Conservation (phyloP, 768 basidiomycete species). For the Lanmaoa rubissima region DNA sequence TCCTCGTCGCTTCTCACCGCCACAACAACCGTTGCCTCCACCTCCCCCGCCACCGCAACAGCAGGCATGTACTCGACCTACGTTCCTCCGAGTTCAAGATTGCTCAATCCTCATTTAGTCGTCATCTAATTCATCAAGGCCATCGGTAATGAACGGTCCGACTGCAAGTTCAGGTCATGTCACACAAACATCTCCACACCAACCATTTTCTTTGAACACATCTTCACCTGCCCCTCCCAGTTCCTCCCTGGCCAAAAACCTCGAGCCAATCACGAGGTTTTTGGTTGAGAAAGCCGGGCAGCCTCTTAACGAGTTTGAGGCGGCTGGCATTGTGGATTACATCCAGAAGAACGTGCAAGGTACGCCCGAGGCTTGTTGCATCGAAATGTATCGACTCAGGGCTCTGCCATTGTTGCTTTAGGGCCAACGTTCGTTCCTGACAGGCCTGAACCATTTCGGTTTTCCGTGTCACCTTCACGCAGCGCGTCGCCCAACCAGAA, state of each 20-base stretch:
- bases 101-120: conserved; percentile 26
- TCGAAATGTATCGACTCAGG: conserved; percentile 15
- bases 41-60: conserved; percentile 23
- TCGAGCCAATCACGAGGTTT: conserved; percentile 49
- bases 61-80: conserved; percentile 27
- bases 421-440: conserved; percentile 31
- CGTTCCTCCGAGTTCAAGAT: conserved; percentile 17
- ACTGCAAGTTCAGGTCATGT: conserved; percentile 10
- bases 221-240: conserved; percentile 14
- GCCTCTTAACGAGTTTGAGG: conserved; percentile 50
- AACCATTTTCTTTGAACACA: conserved; percentile 19
- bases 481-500: conserved; percentile 24
- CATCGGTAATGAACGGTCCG: conserved; percentile 16
- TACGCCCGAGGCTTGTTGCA: conserved; percentile 23
- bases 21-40: conserved; percentile 21
- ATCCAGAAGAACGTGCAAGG: conserved; percentile 52
- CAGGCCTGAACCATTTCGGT: conserved; percentile 59
- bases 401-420: conserved; percentile 11
- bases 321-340: conserved; percentile 53
- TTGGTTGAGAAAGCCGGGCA: conserved; percentile 46
- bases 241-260: conserved; percentile 39
- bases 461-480: conserved; percentile 44
- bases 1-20: conserved; percentile 24
- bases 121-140: conserved; percentile 19
- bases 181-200: conserved; percentile 12